These are phyloP conservation scores for Furcasterigmium sp. DNA, from an alignment of 2,329 filamentous ascomycete genomes.

Conservation along the genomic window DNA sequence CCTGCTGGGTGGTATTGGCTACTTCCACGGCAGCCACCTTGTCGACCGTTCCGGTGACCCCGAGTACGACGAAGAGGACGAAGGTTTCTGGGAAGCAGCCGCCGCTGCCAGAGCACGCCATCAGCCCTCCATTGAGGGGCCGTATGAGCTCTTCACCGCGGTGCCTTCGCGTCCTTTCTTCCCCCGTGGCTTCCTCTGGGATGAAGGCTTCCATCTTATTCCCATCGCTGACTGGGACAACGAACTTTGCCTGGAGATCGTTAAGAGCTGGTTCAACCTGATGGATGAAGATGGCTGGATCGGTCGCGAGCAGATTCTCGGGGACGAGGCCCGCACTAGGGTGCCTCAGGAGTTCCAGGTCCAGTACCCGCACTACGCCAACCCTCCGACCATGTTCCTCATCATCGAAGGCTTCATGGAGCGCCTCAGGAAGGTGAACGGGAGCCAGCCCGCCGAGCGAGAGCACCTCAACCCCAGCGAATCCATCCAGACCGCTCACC, in stretches of 20 bases:
- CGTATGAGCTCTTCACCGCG: constrained; percentile 83
- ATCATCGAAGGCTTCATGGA: constrained; percentile 80
- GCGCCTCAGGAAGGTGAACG: constrained; percentile 59
- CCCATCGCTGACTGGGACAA: constrained; percentile 93
- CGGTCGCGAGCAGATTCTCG: constrained; percentile 90
- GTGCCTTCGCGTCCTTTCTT: constrained; percentile 95
- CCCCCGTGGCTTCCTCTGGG: constrained; percentile 94
- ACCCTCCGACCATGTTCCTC: constrained; percentile 91
- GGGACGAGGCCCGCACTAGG: constrained; percentile 86
- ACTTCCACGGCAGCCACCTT: constrained; percentile 84
- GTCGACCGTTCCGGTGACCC: constrained; percentile 88
- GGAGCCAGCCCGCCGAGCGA: constrained; percentile 33
- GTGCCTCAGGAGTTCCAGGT: constrained; percentile 89
- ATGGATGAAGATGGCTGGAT: constrained; percentile 99
- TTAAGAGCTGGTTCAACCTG: constrained; percentile 91
- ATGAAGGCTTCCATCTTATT: constrained; percentile 92
- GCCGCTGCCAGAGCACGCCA: constrained; percentile 70
- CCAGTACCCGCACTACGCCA: constrained; percentile 96
- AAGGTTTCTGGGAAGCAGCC: constrained; percentile 92
- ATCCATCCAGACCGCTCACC: constrained; percentile 55
- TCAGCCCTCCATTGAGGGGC: constrained; percentile 67
- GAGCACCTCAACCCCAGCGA: constrained; percentile 37
- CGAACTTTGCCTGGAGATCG: constrained; percentile 78
- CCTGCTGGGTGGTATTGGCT: constrained; percentile 87
- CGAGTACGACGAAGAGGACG: constrained; percentile 92